phyloP scores from a whole-genome alignment of 2,329 filamentous ascomycete species.

The Epicoccum sorghinum region DNA sequence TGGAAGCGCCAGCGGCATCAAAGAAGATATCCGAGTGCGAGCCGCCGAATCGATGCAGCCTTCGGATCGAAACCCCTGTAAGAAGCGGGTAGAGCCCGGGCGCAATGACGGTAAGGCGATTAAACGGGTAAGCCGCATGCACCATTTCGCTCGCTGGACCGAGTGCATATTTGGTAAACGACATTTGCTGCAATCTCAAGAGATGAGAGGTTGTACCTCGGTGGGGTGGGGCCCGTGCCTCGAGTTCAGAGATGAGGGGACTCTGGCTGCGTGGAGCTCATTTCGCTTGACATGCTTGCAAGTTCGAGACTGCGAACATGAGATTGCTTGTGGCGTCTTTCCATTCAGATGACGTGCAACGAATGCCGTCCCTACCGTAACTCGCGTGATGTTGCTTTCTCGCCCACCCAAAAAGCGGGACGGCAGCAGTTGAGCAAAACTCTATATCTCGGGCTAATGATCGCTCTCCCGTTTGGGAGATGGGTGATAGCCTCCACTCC shows the following conservation, averaged over 20 bases:
- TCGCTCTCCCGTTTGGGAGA: slow-evolving; percentile 47
- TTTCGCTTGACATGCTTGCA: slow-evolving; percentile 45
- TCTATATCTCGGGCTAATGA: slow-evolving; percentile 35
- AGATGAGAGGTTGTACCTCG: slow-evolving; percentile 37
- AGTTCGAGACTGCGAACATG: slow-evolving; percentile 25
- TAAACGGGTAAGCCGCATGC: slow-evolving; percentile 12
- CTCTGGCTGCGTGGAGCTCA: slow-evolving; percentile 43
- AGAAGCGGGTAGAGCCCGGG: slow-evolving; percentile 22
- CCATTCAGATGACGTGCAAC: slow-evolving; percentile 20
- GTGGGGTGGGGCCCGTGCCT: slow-evolving; percentile 37
- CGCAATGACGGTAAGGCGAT: slow-evolving; percentile 22
- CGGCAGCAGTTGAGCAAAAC: slow-evolving; percentile 30
- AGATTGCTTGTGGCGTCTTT: slow-evolving; percentile 31
- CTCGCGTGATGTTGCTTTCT: slow-evolving; percentile 13
- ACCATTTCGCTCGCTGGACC: slow-evolving; percentile 3
- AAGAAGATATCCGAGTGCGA: slow-evolving; percentile 12
- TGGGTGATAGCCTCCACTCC: slow-evolving; percentile 40
- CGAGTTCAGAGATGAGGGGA: slow-evolving; percentile 34
- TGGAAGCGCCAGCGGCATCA: slow-evolving; percentile 22
- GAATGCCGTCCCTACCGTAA: slow-evolving; percentile 12
- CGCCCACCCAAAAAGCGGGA: slow-evolving; percentile 17
- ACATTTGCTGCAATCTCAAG: slow-evolving; percentile 43
- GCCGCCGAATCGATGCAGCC: slow-evolving; percentile 22
- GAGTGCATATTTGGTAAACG: slow-evolving; percentile 19
- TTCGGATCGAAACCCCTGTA: slow-evolving; percentile 19